Evolutionary conservation across 2,329 filamentous ascomycete species (phyloP).

Genomic region (Venturiaceae sp.): DNA sequence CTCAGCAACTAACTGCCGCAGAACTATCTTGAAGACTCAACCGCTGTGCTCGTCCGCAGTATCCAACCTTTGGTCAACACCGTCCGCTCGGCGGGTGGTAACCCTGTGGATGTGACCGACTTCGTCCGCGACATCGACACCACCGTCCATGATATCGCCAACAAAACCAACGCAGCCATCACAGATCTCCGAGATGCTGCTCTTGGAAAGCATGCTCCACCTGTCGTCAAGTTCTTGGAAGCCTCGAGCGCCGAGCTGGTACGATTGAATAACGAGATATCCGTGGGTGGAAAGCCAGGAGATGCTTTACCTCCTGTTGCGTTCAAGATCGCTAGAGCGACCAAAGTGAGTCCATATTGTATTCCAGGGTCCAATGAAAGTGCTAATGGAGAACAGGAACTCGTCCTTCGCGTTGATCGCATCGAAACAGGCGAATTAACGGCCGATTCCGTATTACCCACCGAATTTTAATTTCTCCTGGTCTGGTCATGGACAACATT

Average conservation of each 20-base stretch:
- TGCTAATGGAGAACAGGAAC: slow-evolving; percentile 23
- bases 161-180: slow-evolving; percentile 46
- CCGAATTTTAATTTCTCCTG: slow-evolving; percentile 7
- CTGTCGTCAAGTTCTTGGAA: slow-evolving; percentile 47
- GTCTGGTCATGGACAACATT: too few relatives aligned
- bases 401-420: slow-evolving; percentile 29
- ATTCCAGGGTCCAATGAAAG: not conserved
- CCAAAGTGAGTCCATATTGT: slow-evolving; percentile 44
- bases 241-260: slow-evolving; percentile 50
- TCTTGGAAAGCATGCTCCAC: slow-evolving; percentile 39
- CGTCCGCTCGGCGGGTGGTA: slow-evolving; percentile 38
- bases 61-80: slow-evolving; percentile 71
- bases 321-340: slow-evolving; percentile 77
- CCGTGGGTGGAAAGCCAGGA: not conserved
- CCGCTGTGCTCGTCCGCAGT: slow-evolving; percentile 64
- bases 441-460: slow-evolving; percentile 3
- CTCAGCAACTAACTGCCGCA: slow-evolving; percentile 18
- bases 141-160: slow-evolving; percentile 61
- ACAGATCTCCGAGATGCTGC: slow-evolving; percentile 34
- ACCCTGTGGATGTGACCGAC: slow-evolving; percentile 28
- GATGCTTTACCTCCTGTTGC: slow-evolving; percentile 66
- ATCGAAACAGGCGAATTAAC: slow-evolving; percentile 26
- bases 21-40: slow-evolving; percentile 77
- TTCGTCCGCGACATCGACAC: slow-evolving; percentile 62
- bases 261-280: slow-evolving; percentile 37